Evolutionary conservation across 192 early-diverging fungal species (phyloP).

Genomic region (Linnemannia elongata): DNA sequence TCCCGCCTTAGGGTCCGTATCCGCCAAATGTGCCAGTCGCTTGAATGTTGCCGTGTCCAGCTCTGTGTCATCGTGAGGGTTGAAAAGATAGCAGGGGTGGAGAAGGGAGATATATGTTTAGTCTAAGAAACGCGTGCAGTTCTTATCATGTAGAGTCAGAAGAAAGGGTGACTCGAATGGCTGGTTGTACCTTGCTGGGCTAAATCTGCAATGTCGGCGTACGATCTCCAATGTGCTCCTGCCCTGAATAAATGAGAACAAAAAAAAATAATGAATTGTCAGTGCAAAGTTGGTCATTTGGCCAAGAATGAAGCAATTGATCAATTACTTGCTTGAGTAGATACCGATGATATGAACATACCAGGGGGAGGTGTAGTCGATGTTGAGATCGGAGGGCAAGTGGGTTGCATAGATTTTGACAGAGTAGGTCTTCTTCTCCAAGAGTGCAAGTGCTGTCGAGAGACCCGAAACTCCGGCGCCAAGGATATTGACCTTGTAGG

Average conservation of each 20-base stretch:
- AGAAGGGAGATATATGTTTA: not conserved
- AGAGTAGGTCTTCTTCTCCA: slow-evolving; percentile 60
- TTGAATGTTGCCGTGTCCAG: slow-evolving; percentile 55
- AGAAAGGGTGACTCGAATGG: not conserved
- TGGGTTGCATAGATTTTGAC: slow-evolving; percentile 75
- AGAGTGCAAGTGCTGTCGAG: slow-evolving; percentile 75
- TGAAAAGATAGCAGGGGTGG: not conserved
- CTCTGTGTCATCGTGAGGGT: slow-evolving; percentile 19
- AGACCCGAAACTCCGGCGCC: slow-evolving; percentile 84
- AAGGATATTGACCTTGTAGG: slow-evolving; percentile 63
- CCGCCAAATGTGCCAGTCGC: slow-evolving; percentile 52
- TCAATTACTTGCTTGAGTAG: slow-evolving; percentile 7
- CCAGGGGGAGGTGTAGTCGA: slow-evolving; percentile 69
- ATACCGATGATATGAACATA: not conserved
- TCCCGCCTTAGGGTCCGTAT: slow-evolving; percentile 58
- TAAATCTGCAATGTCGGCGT: slow-evolving; percentile 58
- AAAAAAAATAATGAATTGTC: not conserved
- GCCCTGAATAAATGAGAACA: slow-evolving; percentile 33
- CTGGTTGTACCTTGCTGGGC: slow-evolving; percentile 58
- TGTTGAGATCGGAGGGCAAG: slow-evolving; percentile 63
- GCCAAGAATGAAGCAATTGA: not conserved
- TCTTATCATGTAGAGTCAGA: not conserved
- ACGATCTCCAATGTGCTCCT: slow-evolving; percentile 65
- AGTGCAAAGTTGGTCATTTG: not conserved
- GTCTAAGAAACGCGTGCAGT: not conserved